These are phyloP conservation scores for Leccinum sublutescens DNA, from an alignment of 768 basidiomycete species.

Conservation along the genomic window DNA sequence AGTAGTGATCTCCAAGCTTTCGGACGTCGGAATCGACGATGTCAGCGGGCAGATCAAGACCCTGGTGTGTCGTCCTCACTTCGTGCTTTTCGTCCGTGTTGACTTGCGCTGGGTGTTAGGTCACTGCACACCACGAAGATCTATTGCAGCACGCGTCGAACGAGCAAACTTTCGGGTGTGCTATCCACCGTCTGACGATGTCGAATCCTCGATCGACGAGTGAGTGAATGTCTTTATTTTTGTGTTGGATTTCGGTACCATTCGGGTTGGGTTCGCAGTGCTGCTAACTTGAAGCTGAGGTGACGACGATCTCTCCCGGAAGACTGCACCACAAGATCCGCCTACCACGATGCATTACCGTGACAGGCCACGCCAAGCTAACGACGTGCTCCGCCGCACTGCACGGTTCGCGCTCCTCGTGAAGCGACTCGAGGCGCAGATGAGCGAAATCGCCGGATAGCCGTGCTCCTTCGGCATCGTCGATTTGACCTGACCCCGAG, in stretches of 20 bases:
- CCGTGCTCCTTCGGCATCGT: background rate
- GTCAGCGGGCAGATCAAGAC: conserved; percentile 86
- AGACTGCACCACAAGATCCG: conserved; percentile 87
- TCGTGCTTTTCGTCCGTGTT: background rate
- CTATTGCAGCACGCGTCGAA: conserved; percentile 53
- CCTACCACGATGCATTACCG: conserved; percentile 51
- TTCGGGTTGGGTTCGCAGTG: background rate
- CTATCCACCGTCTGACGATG: conserved; percentile 66
- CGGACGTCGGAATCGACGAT: conserved; percentile 83
- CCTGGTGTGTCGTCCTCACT: conserved; percentile 43
- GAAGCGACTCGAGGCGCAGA: conserved; percentile 80
- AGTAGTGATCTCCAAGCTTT: conserved; percentile 80
- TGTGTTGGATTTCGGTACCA: too few relatives aligned
- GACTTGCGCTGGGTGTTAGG: conserved; percentile 40
- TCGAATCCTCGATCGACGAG: conserved; percentile 79
- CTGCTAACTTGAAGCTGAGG: background rate
- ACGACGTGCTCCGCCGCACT: conserved; percentile 79
- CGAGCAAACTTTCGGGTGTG: conserved; percentile 68
- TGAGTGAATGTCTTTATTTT: conserved; percentile 30
- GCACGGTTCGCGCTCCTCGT: conserved; percentile 84
- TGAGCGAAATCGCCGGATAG: conserved; percentile 57
- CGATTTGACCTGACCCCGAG: conserved; percentile 3
- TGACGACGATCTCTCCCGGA: background rate
- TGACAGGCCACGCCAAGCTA: conserved; percentile 50
- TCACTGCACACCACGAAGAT: conserved; percentile 79